phyloP scores from a whole-genome alignment of 495 filamentous ascomycete species.

The Chaetomium fimeti region DNA sequence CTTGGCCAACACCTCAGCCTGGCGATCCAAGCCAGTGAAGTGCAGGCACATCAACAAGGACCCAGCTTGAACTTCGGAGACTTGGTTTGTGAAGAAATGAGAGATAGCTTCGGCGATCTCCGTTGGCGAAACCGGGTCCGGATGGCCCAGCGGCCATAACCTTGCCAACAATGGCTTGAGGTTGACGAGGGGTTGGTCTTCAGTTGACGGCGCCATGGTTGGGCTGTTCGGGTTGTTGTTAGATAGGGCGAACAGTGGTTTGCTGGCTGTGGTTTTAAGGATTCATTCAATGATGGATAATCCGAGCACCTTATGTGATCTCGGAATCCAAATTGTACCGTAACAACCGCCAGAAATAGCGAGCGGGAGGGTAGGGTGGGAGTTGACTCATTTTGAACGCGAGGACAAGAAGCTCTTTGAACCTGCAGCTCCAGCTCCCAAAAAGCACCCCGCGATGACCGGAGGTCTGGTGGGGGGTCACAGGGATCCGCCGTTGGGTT shows the following conservation, averaged over 20 bases:
- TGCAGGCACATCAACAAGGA: conserved; percentile 84
- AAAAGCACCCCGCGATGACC: conserved; percentile 26
- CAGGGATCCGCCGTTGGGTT: conserved; percentile 24
- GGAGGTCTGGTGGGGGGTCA: conserved; percentile 25
- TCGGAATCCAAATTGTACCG: conserved; percentile 7
- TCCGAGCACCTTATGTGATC: conserved; percentile 1
- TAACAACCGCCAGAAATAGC: background rate
- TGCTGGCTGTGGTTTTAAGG: too few relatives aligned
- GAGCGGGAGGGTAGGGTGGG: background rate
- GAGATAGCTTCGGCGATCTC: conserved; percentile 87
- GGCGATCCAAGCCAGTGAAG: conserved; percentile 75
- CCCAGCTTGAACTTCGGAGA: conserved; percentile 79
- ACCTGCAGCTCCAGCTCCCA: conserved; percentile 7
- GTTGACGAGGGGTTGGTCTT: conserved; percentile 48
- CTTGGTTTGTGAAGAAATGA: conserved; percentile 79
- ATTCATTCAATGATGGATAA: background rate
- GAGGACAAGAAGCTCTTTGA: conserved; percentile 17
- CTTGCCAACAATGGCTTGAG: conserved; percentile 79
- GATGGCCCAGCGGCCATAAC: conserved; percentile 59
- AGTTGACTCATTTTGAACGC: conserved; percentile 33
- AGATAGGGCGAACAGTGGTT: too few relatives aligned
- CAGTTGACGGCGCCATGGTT: background rate
- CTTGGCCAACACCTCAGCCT: conserved; percentile 73
- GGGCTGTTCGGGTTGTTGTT: background rate
- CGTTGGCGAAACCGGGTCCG: conserved; percentile 62